Percentiles rank a stretch among this genome's conserved stretches.
These are phyloP conservation scores for Hirsutella thompsonii DNA, from an alignment of 2,329 filamentous ascomycete species.

Conservation along the genomic window DNA sequence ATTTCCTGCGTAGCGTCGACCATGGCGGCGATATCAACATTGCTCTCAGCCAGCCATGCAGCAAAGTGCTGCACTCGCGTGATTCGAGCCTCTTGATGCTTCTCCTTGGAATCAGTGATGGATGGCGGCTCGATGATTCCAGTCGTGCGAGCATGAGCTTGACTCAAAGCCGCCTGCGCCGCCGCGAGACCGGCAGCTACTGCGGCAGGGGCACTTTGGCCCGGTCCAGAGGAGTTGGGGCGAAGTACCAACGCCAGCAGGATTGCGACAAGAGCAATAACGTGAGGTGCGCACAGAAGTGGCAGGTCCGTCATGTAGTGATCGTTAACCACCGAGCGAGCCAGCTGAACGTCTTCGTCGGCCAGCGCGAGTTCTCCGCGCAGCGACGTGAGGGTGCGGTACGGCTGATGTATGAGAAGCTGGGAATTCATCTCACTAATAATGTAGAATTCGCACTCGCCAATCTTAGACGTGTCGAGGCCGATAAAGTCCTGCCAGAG, in stretches of 20 bases:
- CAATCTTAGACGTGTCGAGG: constrained; percentile 70
- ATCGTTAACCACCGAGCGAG: constrained; percentile 80
- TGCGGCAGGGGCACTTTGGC: constrained; percentile 15
- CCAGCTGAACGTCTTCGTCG: constrained; percentile 66
- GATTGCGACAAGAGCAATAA: constrained; percentile 77
- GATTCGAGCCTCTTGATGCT: constrained; percentile 40
- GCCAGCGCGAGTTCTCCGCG: constrained; percentile 56
- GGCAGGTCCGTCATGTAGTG: constrained; percentile 88
- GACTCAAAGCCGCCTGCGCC: constrained; percentile 34
- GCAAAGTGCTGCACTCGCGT: constrained; percentile 54
- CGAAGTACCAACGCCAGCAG: constrained; percentile 74
- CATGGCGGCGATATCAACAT: constrained; percentile 70
- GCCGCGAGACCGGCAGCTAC: constrained; percentile 32
- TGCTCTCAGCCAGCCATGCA: constrained; percentile 75
- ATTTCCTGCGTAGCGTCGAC: constrained; percentile 87
- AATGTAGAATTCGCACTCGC: constrained; percentile 86
- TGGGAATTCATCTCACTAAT: constrained; percentile 87
- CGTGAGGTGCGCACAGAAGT: constrained; percentile 72
- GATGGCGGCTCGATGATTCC: constrained; percentile 4
- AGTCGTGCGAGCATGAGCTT: constrained; percentile 25
- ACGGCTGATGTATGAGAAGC: constrained; percentile 82
- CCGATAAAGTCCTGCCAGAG: constrained; percentile 72
- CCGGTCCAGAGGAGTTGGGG: constrained; percentile 28
- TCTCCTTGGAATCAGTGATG: constrained; percentile 28
- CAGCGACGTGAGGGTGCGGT: constrained; percentile 64